Evolutionary conservation across 2,329 filamentous ascomycete genomes (phyloP), one percentile per base, ranked within the genome.

Genomic region (Paracoccidioides lutzii): DNA sequence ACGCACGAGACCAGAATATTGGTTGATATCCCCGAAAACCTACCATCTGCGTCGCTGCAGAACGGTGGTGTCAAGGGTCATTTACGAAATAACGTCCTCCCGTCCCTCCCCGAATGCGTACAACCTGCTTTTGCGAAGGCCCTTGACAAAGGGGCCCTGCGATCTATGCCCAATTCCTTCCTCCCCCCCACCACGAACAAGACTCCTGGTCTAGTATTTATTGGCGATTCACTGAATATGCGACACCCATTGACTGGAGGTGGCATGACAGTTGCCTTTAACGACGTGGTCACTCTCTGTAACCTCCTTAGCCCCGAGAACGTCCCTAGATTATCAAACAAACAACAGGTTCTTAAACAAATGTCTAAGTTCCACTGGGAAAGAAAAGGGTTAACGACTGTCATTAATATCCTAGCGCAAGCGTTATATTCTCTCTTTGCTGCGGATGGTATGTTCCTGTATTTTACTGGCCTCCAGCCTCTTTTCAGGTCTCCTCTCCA

Each of bases 211-310:
- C 74, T 95, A 58, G 78, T 95, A 51, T 76, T 98, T 40, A 79
- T 97, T 7, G 93, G 93, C 57, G 93, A 98, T 69, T 91, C 93
- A 12, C 85, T 95, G 79, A 98, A 98, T 76, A 98, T 98, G 93
- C 87, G 93, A n/a, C 93, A 98, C 73, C 93, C 93, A 1, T 79
- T 98, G 10, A 98, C 93, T 0, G 93, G 93, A 54, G 93, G 93
- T 61, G 93, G 93, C 64, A 98, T 98, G 93, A 97, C 91, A 0
- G 93, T 97, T 1, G 93, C 89, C 1, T 87, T 98, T 71, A 95
- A 91, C 73, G 93, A 98, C 67, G 90, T 88, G 1, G 79, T 93
- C 9, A 72, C 94, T 1, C 78, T 98, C 32, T 76, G 85, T 0
- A 79, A 85, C 7, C 76, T 96, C 28, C 80, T 98, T 1, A 77